Evolutionary conservation across 1,139 yeast species (phyloP), one percentile per base, ranked within the genome.

Genomic region (Saccharomyces hybrid): DNA sequence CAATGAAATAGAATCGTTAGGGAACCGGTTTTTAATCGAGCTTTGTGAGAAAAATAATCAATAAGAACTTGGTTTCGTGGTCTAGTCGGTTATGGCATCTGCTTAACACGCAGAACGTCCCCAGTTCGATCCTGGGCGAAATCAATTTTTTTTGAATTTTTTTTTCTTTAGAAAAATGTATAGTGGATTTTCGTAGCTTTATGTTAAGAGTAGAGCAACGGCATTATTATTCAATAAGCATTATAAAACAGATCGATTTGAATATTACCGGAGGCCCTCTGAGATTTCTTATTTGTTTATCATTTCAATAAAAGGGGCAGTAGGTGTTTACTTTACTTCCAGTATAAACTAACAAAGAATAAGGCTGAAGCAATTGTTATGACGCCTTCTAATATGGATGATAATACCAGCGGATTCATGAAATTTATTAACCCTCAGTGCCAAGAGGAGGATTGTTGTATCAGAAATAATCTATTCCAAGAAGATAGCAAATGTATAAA

Each of bases 91-190:
- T 81, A 88, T 88, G 96, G 95, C 96, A 86, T 85, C 91, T 88
- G 96, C 96, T 87, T 88, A 88, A 88, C 96, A 88, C 96, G 96
- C 96, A 86, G 91, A 86, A 88, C 91, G 96, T 89, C 96, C 96
- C 96, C 96, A 88, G 96, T 89, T 89, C 96, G 96, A 89, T 86
- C 96, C 96, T 88, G 96, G 96, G 96, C 90, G 85, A 82, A 87
- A 86, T 87, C 96, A 89, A 67, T 46, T 6, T 32, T 46, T 32
- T 31, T 48, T 26, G 27, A 34, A 9, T 16, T 38, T 38, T 38
- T 16, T 38, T 38, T 38, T 13, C 16, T 8, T 13, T 13, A 20
- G 13, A 38, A 14, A 32, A 20, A 20, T 16, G 6, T 16, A 13
- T 38, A 20, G 7, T 38, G 25, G 6, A 16, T 16, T 38, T 16